Conservation (phyloP, 192 early-diverging fungal genomes). For the Podila verticillata region DNA sequence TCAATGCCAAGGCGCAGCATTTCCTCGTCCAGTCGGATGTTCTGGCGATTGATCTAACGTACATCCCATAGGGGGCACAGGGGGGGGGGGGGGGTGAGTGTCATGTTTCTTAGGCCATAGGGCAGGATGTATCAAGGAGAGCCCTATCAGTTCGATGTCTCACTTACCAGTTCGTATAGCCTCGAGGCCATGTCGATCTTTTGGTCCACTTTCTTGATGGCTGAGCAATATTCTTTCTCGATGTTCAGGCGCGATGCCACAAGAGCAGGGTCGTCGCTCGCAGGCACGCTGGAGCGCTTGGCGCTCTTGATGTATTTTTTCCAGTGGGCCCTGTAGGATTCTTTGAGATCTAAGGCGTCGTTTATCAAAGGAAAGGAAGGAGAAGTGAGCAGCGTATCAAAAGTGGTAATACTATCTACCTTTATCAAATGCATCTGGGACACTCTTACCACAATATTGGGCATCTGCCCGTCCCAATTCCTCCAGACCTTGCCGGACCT, state of each 20-base stretch:
- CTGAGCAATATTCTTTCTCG: conserved; percentile 56
- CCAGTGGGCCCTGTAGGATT: conserved; percentile 50
- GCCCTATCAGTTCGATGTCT: background rate
- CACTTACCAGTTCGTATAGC: conserved; percentile 58
- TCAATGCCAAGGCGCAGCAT: conserved; percentile 44
- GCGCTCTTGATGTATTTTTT: conserved; percentile 53
- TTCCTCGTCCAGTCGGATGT: conserved; percentile 42
- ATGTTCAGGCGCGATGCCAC: conserved; percentile 31
- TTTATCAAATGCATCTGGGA: too few species aligned
- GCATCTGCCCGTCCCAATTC: conserved; percentile 60
- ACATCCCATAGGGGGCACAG: background rate
- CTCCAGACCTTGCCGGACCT: conserved; percentile 63
- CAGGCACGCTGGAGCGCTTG: conserved; percentile 36
- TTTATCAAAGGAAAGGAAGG: background rate
- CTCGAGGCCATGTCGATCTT: conserved; percentile 59
- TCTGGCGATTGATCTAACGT: conserved; percentile 44
- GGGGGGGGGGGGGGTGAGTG: background rate
- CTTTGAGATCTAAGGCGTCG: conserved; percentile 35
- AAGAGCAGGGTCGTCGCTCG: conserved; percentile 20
- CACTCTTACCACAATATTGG: conserved; percentile 56
- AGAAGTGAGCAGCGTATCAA: background rate
- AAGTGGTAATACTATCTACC: too few species aligned
- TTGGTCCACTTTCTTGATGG: conserved; percentile 62
- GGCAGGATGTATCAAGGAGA: too few species aligned
- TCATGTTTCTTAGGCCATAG: background rate